Evolutionary conservation across 1,284 basidiomycete species (phyloP), one percentile per base, ranked within the genome.

Genomic region (Bjerkandera adusta): DNA sequence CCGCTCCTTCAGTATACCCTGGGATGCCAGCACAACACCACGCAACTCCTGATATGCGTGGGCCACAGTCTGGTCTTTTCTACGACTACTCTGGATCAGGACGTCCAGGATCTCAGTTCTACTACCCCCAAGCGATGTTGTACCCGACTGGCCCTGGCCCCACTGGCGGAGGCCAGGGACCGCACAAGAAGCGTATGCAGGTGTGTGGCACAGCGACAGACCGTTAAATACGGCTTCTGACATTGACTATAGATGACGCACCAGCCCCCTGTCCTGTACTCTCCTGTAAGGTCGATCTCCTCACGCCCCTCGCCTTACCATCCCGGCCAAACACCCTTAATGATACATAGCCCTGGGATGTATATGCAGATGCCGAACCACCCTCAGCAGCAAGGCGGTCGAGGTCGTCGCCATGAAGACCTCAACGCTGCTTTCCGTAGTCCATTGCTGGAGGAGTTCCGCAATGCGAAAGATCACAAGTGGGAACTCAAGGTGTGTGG

Each of bases 361-460:
- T 48, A 36, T 25, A 34, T 47, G 38, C 45, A 36, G 62, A 63
- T 47, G 48, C 64, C 43, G n/a, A 57, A 71, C 41, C 68, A 68
- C 39, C 59, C 71, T 48, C 68, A 67, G 29, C 71, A 68, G 35
- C 64, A 58, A 16, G 56, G 71, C 25, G 72, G 72, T 32, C 52
- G 56, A 15, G 53, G 50, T 20, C 58, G 57, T 24, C 59, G 74
- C 43, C 73, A 72, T 42, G 67, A 67, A 44, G 68, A 70, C 11
- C 26, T 41, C 3, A 51, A 48, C 2, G 55, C 60, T 20, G 63
- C 72, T 21, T 63, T 81, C 47, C 79, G 88, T 37, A 91, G 88
- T 62, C 73, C 79, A 11, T 62, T 89, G 22, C 67, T 97, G 47
- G 91, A 95, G 52, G 89, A 94, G 51, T 97, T 95, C 67, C 79